Percentiles rank a stretch among this genome's conserved stretches.
These are phyloP conservation scores for Pisolithus thermaeus DNA, from an alignment of 1,284 basidiomycete genomes.

Conservation along the genomic window DNA sequence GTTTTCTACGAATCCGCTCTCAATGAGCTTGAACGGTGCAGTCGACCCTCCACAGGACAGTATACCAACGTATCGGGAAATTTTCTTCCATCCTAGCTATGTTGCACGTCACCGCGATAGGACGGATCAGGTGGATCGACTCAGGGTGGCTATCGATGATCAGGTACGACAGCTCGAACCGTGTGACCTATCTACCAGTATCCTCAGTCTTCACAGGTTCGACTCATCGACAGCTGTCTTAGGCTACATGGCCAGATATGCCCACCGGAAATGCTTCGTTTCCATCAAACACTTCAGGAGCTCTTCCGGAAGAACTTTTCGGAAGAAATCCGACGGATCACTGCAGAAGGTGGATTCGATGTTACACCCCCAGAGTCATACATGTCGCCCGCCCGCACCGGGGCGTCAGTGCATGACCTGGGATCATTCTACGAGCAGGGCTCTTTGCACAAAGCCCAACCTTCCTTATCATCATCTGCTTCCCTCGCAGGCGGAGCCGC, in stretches of 20 bases:
- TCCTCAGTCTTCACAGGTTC: constrained; percentile 44
- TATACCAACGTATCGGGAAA: constrained; percentile 70
- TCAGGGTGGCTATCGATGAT: constrained; percentile 74
- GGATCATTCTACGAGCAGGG: constrained; percentile 38
- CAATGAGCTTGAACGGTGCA: constrained; percentile 83
- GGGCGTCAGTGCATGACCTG: constrained; percentile 30
- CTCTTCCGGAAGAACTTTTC: constrained; percentile 89
- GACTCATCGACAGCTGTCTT: constrained; percentile 79
- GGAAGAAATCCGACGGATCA: constrained; percentile 76
- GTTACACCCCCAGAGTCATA: constrained; percentile 26
- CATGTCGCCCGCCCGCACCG: constrained; percentile 21
- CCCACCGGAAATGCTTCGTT: constrained; percentile 80
- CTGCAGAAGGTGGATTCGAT: constrained; percentile 37
- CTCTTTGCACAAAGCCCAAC: constrained; percentile 39
- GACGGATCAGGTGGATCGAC: constrained; percentile 61
- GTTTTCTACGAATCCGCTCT: constrained; percentile 77
- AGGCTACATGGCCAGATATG: constrained; percentile 80
- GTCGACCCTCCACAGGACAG: constrained; percentile 81
- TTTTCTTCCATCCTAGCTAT: constrained; percentile 75
- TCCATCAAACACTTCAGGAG: constrained; percentile 86
- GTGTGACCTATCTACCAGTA: constrained; percentile 2
- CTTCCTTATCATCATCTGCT: constrained; percentile 38
- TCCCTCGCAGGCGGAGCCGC: not conserved
- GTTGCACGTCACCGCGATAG: constrained; percentile 65
- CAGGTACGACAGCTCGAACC: constrained; percentile 47